A percentile compares a stretch with the other conserved stretches of the same genome.
These are phyloP conservation scores for Verbena officinalis DNA, from an alignment of 257 asterid genomes.

Conservation along the genomic window DNA sequence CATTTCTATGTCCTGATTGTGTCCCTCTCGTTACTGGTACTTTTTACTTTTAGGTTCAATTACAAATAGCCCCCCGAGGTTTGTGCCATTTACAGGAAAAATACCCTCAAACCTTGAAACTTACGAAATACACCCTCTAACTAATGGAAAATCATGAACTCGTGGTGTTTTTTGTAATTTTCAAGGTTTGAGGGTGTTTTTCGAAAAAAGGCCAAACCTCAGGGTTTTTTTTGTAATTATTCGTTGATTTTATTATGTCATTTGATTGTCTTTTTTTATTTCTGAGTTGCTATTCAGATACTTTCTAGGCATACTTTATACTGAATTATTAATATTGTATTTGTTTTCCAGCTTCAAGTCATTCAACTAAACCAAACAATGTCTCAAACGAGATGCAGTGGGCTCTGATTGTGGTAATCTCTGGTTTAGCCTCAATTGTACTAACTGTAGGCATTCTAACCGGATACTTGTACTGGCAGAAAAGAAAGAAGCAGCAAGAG, in stretches of 20 bases:
- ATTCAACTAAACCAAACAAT: constrained; percentile 33
- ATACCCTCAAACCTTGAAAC: too few relatives aligned
- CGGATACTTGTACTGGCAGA: constrained; percentile 53
- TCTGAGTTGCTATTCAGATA: constrained; percentile 16
- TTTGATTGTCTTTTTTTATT: background rate
- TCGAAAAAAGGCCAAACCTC: too few relatives aligned
- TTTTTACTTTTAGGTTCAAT: too few relatives aligned
- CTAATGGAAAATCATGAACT: too few relatives aligned
- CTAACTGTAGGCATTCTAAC: constrained; percentile 37
- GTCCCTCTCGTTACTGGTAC: constrained; percentile 33
- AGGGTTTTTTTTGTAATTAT: too few relatives aligned
- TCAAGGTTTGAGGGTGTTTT: too few relatives aligned
- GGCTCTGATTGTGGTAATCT: constrained; percentile 40
- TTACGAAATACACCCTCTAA: too few relatives aligned
- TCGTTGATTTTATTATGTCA: too few relatives aligned
- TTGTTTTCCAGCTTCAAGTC: constrained; percentile 38
- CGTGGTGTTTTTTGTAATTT: too few relatives aligned
- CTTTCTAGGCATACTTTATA: background rate
- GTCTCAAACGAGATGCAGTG: constrained; percentile 41
- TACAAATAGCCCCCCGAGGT: too few relatives aligned
- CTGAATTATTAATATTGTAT: background rate
- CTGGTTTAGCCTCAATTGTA: constrained; percentile 30
- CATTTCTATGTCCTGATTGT: constrained; percentile 42
- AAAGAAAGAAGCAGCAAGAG: constrained; percentile 59
- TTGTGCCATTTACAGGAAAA: too few relatives aligned